Base-by-base conservation (phyloP, 2,329 filamentous ascomycete genomes). In the Penicillium verrucosum region DNA sequence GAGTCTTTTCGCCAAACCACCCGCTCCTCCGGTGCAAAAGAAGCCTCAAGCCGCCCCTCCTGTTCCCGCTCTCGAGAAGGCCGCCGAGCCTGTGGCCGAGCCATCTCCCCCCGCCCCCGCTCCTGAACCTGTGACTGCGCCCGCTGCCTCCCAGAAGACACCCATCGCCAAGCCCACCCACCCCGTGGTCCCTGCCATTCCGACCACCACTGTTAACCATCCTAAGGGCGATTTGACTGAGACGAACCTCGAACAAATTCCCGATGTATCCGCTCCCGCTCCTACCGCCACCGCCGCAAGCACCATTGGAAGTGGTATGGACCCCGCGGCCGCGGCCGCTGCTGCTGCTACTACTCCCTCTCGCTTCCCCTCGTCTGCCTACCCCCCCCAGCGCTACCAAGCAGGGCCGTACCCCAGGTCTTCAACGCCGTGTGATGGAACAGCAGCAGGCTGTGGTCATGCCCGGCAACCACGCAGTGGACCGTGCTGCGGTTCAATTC, bases 371-470 rank as follows among this genome's bases (percentile, higher is more conserved):
- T 75, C 87, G 51, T 89, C 88, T 69, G 89, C 89, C 52, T 95
- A 85, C 73, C 90, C 89, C 89, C 48, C 83, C 90, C n/a, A 89
- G 87, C 48, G 90, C 91, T 27, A 81, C 89, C 68, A 96, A 96
- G 63, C 70, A 71, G 52, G 78, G 89, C 58, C 89, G 93, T 59
- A 87, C 86, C 53, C 85, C 90, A 21, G 92, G 88, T 77, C 91
- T 89, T 75, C 89, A 95, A 73, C 87, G 93, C 64, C 89, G 91
- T 68, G 83, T 97, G 52, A 82, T 96, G 69, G 92, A 97, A 68
- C 94, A 99, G 73, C 92, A 96, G 75, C 94, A 99, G 78, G 91
- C 94, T 57, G 94, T 99, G 40, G 92, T 96, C 63, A 97, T 99
- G 93, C 94, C 94, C 44, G 92, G 90, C 58, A 96, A 97, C 79